Conservation (phyloP, 306 rosid genomes). For the Pueraria montana region DNA sequence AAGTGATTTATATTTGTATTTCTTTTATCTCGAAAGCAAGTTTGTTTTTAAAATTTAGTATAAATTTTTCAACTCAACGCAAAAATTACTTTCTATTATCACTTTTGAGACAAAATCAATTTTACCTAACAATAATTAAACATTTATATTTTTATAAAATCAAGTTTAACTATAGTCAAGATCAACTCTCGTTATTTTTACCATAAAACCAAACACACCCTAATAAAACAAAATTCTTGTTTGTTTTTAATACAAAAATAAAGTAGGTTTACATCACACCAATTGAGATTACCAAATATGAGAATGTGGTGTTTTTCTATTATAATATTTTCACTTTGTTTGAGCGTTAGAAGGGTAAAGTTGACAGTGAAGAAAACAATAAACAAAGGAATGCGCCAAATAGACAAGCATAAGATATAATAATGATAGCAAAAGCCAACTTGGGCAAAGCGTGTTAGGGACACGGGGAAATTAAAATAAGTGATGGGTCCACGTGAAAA, state of each 20-base stretch:
- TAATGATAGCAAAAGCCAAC: neutral
- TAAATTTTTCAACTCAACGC: neutral
- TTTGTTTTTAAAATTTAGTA: neutral
- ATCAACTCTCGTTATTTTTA: neutral
- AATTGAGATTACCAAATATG: neutral
- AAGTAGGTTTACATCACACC: slow-evolving; percentile 21
- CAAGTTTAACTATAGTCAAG: neutral
- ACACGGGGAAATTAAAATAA: slow-evolving; percentile 42
- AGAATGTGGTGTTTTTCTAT: neutral
- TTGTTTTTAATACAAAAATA: neutral
- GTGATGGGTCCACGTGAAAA: slow-evolving; percentile 55
- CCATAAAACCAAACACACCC: neutral
- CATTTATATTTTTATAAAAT: neutral
- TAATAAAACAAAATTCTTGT: neutral
- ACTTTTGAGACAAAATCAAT: neutral
- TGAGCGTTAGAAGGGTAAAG: neutral
- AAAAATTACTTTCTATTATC: too few relatives aligned
- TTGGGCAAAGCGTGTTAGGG: slow-evolving; percentile 43
- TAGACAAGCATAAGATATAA: slow-evolving; percentile 1
- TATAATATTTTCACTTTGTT: neutral
- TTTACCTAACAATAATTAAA: neutral
- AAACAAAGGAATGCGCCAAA: slow-evolving; percentile 24
- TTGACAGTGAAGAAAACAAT: slow-evolving; percentile 18
- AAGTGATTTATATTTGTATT: neutral
- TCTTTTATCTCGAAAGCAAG: neutral